Evolutionary conservation across 495 filamentous ascomycete species (phyloP).

Genomic region (Penicillium flavigenum): DNA sequence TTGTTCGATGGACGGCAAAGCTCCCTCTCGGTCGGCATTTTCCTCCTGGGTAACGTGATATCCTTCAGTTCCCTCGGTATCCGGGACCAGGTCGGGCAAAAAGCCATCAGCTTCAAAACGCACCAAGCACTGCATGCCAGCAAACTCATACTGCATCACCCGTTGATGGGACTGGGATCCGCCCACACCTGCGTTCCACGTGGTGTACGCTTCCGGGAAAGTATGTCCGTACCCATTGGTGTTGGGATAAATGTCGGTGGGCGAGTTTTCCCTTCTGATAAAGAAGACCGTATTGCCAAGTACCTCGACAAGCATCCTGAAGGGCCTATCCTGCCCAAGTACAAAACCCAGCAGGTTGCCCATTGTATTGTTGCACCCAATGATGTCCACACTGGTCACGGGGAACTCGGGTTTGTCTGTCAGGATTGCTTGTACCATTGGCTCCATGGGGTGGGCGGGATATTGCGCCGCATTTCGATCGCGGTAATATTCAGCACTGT

Average conservation of each 20-base stretch:
- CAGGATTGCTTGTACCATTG: slow-evolving; percentile 52
- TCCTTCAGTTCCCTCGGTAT: background rate
- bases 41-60: background rate
- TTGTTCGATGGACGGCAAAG: slow-evolving; percentile 8
- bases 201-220: slow-evolving; percentile 65
- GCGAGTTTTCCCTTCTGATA: slow-evolving; percentile 56
- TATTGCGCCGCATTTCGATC: slow-evolving; percentile 63
- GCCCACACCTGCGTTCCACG: slow-evolving; percentile 49
- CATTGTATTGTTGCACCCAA: slow-evolving; percentile 62
- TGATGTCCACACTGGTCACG: slow-evolving; percentile 50
- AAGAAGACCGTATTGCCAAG: slow-evolving; percentile 64
- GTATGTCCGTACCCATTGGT: slow-evolving; percentile 62
- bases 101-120: slow-evolving; percentile 67
- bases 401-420: slow-evolving; percentile 35
- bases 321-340: slow-evolving; percentile 45
- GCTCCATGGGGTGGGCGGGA: slow-evolving; percentile 57
- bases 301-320: slow-evolving; percentile 59
- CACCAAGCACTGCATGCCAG: slow-evolving; percentile 52
- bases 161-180: slow-evolving; percentile 62
- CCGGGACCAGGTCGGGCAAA: slow-evolving; percentile 21
- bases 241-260: slow-evolving; percentile 48
- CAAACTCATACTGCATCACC: slow-evolving; percentile 58
- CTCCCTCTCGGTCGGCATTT: slow-evolving; percentile 4
- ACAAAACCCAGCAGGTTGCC: slow-evolving; percentile 57
- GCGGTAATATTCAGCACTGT: slow-evolving; percentile 55